Evolutionary conservation across 352 stramenopile species (phyloP).

Genomic region (Pythium monospermum): DNA sequence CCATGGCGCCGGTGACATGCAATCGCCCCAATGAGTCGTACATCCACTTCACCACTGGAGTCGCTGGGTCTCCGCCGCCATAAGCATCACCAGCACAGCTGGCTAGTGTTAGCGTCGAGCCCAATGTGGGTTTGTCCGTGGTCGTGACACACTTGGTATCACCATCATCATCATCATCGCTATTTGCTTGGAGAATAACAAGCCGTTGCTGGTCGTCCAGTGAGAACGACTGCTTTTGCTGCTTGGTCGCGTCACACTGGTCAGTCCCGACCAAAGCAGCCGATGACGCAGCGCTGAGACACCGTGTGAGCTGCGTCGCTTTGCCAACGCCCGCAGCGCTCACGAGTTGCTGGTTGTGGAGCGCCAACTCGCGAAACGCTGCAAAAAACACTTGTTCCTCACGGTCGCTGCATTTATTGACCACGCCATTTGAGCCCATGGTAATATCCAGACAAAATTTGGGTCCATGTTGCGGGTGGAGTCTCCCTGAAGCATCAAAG

Average conservation of each 20-base stretch:
- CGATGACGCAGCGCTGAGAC: neutral
- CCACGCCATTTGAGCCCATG: neutral
- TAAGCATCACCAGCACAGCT: neutral
- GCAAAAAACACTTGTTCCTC: constrained; percentile 11
- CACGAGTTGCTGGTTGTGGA: constrained; percentile 13
- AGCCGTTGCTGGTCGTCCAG: constrained; percentile 3
- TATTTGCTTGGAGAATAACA: no score
- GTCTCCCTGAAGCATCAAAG: constrained; percentile 6
- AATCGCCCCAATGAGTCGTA: constrained; percentile 15
- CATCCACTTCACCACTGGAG: neutral
- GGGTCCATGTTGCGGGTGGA: constrained; percentile 10
- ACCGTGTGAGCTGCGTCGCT: constrained; percentile 3
- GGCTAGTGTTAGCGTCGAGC: neutral
- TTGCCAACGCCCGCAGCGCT: neutral
- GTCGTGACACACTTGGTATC: neutral
- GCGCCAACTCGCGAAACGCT: neutral
- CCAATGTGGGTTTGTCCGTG: neutral
- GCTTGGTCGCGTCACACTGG: neutral
- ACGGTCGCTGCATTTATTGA: constrained; percentile 9
- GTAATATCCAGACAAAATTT: constrained; percentile 7
- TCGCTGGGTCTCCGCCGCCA: no score
- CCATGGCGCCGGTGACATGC: neutral
- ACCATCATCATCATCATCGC: no score
- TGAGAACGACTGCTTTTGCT: constrained; percentile 7
- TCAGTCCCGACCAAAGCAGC: neutral